Conservation (phyloP, 768 basidiomycete genomes). For the Chalciporus sphaerocephalus region DNA sequence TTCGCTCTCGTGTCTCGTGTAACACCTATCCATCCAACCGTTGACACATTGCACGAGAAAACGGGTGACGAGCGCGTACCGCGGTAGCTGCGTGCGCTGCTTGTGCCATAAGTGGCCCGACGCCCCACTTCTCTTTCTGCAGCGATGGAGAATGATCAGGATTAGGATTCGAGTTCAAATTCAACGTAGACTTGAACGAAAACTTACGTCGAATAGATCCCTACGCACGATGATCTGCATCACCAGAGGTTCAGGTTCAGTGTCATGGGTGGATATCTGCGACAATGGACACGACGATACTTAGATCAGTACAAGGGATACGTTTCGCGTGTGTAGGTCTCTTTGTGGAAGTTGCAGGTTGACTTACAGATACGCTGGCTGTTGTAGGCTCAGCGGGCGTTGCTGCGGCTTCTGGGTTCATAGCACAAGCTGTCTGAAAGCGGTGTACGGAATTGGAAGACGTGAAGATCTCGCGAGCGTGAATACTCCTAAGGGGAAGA, state of each 20-base stretch:
- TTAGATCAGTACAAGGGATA: not conserved
- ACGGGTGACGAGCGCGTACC: slow-evolving; percentile 15
- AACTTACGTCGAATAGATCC: slow-evolving; percentile 39
- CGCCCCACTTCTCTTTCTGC: slow-evolving; percentile 41
- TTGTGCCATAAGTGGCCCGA: slow-evolving; percentile 44
- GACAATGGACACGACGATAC: not conserved
- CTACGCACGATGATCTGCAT: slow-evolving; percentile 44
- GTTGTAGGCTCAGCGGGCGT: no score
- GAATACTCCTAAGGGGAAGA: not conserved
- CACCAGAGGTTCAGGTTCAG: slow-evolving; percentile 26
- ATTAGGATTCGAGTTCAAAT: not conserved
- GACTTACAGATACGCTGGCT: not conserved
- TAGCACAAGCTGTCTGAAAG: not conserved
- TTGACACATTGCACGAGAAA: not conserved
- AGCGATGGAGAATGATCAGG: not conserved
- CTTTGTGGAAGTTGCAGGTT: not conserved
- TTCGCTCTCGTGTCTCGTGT: slow-evolving; percentile 35
- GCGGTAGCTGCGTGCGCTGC: slow-evolving; percentile 42
- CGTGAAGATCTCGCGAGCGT: not conserved
- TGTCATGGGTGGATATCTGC: not conserved
- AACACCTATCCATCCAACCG: slow-evolving; percentile 29
- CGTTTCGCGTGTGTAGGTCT: not conserved
- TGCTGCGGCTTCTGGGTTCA: not conserved
- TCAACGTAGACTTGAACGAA: not conserved
- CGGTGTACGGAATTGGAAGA: not conserved